Conservation (phyloP, 148 eudicot species). For the Nepenthes mirabilis region DNA sequence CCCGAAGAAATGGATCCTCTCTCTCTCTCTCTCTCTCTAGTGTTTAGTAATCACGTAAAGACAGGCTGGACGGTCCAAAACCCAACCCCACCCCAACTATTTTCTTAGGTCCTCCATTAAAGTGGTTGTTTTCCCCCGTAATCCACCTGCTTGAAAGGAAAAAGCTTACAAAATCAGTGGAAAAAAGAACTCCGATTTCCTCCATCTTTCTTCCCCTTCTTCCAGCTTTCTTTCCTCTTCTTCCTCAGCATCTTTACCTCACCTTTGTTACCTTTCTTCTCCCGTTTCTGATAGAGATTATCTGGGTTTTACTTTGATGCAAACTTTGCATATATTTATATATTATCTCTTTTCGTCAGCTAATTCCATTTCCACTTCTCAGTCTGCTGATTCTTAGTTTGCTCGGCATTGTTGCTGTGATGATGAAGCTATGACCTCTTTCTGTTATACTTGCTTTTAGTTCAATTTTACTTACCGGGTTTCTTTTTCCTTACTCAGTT, state of each 20-base stretch:
- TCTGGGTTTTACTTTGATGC: background rate
- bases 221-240: conserved; percentile 25
- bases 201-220: conserved; percentile 1
- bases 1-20: too few relatives aligned
- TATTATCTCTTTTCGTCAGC: conserved; percentile 12
- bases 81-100: conserved; percentile 6
- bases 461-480: conserved; percentile 5
- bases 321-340: conserved; percentile 1
- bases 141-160: conserved; percentile 4
- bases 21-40: background rate
- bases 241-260: conserved; percentile 58
- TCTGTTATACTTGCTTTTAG: conserved; percentile 1
- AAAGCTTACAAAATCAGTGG: conserved; percentile 3
- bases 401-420: conserved; percentile 25
- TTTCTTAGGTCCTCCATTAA: background rate
- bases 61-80: conserved; percentile 14
- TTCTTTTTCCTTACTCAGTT: background rate
- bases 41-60: conserved; percentile 7
- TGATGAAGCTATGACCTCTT: conserved; percentile 19
- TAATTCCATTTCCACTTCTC: conserved; percentile 15
- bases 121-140: conserved; percentile 1
- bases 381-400: conserved; percentile 11
- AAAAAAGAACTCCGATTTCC: background rate
- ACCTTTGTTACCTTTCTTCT: conserved; percentile 18
- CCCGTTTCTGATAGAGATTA: conserved; percentile 4